Evolutionary conservation across 2,329 filamentous ascomycete genomes (phyloP).

Genomic region (Pezicula carpinea): DNA sequence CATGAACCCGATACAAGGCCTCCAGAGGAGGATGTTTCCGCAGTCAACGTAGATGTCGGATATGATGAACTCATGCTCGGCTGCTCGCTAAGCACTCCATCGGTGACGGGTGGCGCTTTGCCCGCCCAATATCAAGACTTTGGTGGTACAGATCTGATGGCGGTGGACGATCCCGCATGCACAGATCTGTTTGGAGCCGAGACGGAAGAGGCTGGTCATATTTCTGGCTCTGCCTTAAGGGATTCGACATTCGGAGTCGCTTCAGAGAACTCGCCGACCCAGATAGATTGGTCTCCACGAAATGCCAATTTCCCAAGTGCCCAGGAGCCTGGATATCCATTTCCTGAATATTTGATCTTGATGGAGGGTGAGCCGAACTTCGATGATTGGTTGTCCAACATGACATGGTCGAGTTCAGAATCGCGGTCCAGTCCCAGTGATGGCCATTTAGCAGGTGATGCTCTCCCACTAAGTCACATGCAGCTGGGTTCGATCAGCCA

Average conservation of each 20-base stretch:
- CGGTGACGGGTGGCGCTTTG: not conserved
- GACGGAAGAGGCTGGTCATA: not conserved
- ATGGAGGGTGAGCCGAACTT: not conserved
- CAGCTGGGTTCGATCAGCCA: not conserved
- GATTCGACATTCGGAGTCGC: not conserved
- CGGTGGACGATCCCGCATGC: not conserved
- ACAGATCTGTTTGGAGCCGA: conserved; percentile 1
- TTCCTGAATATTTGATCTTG: not conserved
- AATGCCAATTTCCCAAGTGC: not conserved
- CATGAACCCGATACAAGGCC: not conserved
- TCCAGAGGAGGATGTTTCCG: not conserved
- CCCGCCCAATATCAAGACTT: not conserved
- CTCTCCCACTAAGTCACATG: not conserved
- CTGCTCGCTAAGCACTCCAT: not conserved
- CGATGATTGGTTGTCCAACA: conserved; percentile 1
- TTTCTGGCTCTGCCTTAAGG: conserved; percentile 1
- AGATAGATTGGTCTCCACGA: not conserved
- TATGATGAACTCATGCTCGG: not conserved
- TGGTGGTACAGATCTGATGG: not conserved
- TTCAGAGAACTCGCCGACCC: not conserved
- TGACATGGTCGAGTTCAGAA: conserved; percentile 1
- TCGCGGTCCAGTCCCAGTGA: conserved; percentile 1
- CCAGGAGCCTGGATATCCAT: not conserved
- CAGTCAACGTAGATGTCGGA: not conserved
- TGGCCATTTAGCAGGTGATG: conserved; percentile 1